These are phyloP conservation scores for Saccharomycopsis fermentans DNA, from an alignment of 805 yeast genomes.

Conservation along the genomic window DNA sequence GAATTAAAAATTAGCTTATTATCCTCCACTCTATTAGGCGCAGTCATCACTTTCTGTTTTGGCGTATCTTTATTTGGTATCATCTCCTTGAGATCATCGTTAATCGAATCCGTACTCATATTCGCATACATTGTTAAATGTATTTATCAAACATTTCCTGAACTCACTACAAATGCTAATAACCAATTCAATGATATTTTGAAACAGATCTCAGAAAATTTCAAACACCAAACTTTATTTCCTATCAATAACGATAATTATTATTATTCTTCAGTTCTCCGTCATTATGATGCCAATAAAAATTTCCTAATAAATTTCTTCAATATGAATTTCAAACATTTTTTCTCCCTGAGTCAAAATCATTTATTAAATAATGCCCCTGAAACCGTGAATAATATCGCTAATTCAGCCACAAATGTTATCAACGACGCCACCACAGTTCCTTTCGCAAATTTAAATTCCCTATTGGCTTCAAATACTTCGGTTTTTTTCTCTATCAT, in stretches of 20 bases:
- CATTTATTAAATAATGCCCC: background rate
- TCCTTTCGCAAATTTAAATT: background rate
- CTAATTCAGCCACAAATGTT: background rate
- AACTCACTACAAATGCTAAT: conserved; percentile 51
- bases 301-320: conserved; percentile 19
- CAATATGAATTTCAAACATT: conserved; percentile 22
- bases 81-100: conserved; percentile 72
- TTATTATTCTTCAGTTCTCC: background rate
- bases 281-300: conserved; percentile 6
- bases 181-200: conserved; percentile 32
- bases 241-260: conserved; percentile 4
- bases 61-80: conserved; percentile 78
- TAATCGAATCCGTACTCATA: conserved; percentile 78
- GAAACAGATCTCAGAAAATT: conserved; percentile 27
- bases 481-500: background rate
- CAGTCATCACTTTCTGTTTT: conserved; percentile 64
- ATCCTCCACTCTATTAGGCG: conserved; percentile 79
- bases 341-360: conserved; percentile 1
- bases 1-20: conserved; percentile 53
- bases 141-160: conserved; percentile 87
- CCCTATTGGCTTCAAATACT: background rate
- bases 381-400: background rate
- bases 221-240: conserved; percentile 24
- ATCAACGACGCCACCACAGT: background rate
- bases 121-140: conserved; percentile 90